These are phyloP conservation scores for Pleurozium schreberi DNA, from an alignment of 225 moss, liverwort and hornwort species.

Conservation along the genomic window DNA sequence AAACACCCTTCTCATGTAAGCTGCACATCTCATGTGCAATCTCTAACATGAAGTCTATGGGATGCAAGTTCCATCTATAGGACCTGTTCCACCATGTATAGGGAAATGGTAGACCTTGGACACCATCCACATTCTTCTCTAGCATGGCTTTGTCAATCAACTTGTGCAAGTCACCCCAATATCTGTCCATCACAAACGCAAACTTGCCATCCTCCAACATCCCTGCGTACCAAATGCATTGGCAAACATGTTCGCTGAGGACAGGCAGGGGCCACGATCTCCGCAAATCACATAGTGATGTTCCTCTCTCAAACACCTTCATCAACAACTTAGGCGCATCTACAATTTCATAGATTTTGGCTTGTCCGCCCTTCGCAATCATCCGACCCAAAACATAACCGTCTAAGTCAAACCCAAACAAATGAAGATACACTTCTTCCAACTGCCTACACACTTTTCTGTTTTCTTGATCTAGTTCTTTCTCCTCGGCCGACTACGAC, in stretches of 20 bases:
- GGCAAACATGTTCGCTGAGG: too few species aligned
- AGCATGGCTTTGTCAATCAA: not conserved
- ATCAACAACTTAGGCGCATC: rapidly evolving
- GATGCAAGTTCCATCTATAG: not conserved
- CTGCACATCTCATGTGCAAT: rapidly evolving
- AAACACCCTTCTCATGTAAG: rapidly evolving
- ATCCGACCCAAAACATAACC: not conserved
- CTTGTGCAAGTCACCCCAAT: not conserved
- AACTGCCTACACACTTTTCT: rapidly evolving
- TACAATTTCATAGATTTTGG: not conserved
- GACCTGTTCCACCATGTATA: not conserved
- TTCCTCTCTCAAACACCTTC: not conserved
- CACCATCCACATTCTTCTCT: not conserved
- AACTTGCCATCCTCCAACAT: too few species aligned
- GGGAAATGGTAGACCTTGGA: not conserved
- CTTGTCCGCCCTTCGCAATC: not conserved
- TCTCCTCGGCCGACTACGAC: too few species aligned
- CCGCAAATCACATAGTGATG: too few species aligned
- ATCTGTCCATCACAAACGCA: not conserved
- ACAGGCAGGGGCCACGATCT: too few species aligned
- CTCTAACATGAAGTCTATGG: rapidly evolving
- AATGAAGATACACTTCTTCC: too few species aligned
- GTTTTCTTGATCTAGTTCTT: too few species aligned
- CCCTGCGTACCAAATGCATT: too few species aligned
- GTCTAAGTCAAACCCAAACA: rapidly evolving